A percentile compares a stretch with the other conserved stretches of the same genome.
phyloP scores from a whole-genome alignment of 1,139 yeast genomes.

The Pichiaceae sp. region DNA sequence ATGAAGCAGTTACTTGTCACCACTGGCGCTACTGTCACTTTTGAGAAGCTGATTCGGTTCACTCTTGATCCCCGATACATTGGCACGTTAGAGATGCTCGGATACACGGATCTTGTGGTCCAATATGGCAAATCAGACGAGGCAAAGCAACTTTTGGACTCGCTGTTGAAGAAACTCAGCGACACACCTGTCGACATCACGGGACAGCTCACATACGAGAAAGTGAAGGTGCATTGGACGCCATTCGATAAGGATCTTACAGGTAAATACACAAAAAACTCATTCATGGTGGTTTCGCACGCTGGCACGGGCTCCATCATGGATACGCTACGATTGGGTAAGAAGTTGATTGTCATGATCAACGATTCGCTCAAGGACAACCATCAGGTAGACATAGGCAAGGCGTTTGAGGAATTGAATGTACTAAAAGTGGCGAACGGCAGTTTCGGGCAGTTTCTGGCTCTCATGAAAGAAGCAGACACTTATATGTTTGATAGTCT shows the following conservation, averaged over 20 bases:
- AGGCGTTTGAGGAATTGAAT: slow-evolving; percentile 35
- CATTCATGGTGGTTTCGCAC: slow-evolving; percentile 70
- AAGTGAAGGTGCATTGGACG: slow-evolving; percentile 32
- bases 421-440: slow-evolving; percentile 23
- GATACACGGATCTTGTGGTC: slow-evolving; percentile 36
- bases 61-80: slow-evolving; percentile 33
- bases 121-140: slow-evolving; percentile 61
- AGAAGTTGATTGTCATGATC: slow-evolving; percentile 60
- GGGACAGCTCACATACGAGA: background rate
- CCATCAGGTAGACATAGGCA: slow-evolving; percentile 78
- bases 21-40: slow-evolving; percentile 85
- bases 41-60: slow-evolving; percentile 41
- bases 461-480: slow-evolving; percentile 6
- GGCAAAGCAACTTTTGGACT: slow-evolving; percentile 6
- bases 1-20: slow-evolving; percentile 41
- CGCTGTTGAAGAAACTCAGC: slow-evolving; percentile 5
- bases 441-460: slow-evolving; percentile 9
- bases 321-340: slow-evolving; percentile 54
- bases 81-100: slow-evolving; percentile 23
- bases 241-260: slow-evolving; percentile 39
- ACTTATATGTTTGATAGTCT: slow-evolving; percentile 4
- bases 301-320: slow-evolving; percentile 93
- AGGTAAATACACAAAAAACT: slow-evolving; percentile 25
- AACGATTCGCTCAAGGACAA: slow-evolving; percentile 72
- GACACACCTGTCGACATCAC: background rate